Percentiles rank a stretch among this genome's conserved stretches.
phyloP scores from a whole-genome alignment of 129 eudicot species.

The Deinandra increscens region DNA sequence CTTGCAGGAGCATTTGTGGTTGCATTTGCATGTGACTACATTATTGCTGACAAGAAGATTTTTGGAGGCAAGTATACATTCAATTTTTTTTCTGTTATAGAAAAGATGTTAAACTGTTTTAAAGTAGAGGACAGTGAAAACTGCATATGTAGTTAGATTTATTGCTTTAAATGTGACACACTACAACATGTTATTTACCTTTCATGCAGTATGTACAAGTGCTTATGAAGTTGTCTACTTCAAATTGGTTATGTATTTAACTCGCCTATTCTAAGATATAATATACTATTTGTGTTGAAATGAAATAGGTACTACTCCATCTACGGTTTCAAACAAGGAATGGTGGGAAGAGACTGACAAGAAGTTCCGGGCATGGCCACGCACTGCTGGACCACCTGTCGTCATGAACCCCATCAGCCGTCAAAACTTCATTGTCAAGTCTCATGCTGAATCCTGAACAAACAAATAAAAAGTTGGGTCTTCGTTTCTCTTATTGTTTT shows the following conservation, averaged over 20 bases:
- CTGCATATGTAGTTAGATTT: too few relatives aligned
- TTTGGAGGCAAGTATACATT: constrained; percentile 66
- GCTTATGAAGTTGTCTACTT: too few relatives aligned
- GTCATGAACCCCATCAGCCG: constrained; percentile 95
- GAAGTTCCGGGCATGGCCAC: constrained; percentile 94
- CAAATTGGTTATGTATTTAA: too few relatives aligned
- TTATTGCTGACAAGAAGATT: constrained; percentile 69
- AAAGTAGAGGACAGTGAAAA: too few relatives aligned
- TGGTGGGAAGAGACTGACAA: constrained; percentile 92
- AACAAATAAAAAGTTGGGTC: background rate
- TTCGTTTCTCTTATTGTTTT: too few relatives aligned
- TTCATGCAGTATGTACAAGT: background rate
- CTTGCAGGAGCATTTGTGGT: constrained; percentile 48
- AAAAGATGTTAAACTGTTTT: too few relatives aligned
- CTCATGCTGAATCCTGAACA: constrained; percentile 40
- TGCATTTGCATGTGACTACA: constrained; percentile 49
- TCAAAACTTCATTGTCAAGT: constrained; percentile 74
- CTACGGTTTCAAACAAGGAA: constrained; percentile 61
- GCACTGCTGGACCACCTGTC: constrained; percentile 94
- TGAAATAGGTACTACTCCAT: constrained; percentile 67
- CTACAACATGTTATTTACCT: too few relatives aligned
- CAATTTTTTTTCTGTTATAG: too few relatives aligned
- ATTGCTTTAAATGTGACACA: too few relatives aligned
- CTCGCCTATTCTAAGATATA: too few relatives aligned
- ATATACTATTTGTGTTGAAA: background rate